Evolutionary conservation across 805 yeast species (phyloP), one percentile per base, ranked within the genome.

Genomic region (Lipomyces starkeyi): DNA sequence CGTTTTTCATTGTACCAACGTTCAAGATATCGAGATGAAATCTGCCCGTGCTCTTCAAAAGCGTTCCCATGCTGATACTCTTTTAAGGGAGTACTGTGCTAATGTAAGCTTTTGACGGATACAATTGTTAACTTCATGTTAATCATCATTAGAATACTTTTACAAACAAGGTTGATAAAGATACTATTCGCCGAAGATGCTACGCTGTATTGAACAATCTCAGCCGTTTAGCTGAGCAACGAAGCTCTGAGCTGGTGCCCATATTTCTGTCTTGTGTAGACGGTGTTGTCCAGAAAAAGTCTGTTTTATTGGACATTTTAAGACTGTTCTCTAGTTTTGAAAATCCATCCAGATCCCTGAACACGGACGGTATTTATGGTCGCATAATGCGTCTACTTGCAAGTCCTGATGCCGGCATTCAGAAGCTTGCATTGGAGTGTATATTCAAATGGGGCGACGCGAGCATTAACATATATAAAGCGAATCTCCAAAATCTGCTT

Each of bases 151-250:
- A 64, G 68, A 65, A 61, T 8, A 34, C 34, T n/a, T 52, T 25
- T 29, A 55, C 43, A 3, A 27, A 34, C 22, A 57, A 49, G 32
- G 53, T 64, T 29, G 66, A 64, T 40, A 47, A 32, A 17, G 59
- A 59, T 22, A 59, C 49, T 9, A 43, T 47, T 47, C 58, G 71
- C 17, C 60, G 49, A n/a, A 63, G 71, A 20, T 68, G 63, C 1
- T 80, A 93, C 20, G 85, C 86, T 66, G 83, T 87, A 0, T 80
- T 93, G 64, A 77, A 79, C 17, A 78, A 82, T 29, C 80, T 88
- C n/a, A 92, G 97, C 0, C 79, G 80, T 14, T 71, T 91, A 52
- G 94, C 92, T 0, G 98, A 94, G 76, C 77, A 79, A 22, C 84
- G 89, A 73, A 86, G 89, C 2, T 71, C 79, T 2, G 80, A 78